Conservation (phyloP, 2,329 filamentous ascomycete genomes). For the Sporothrix curviconia region DNA sequence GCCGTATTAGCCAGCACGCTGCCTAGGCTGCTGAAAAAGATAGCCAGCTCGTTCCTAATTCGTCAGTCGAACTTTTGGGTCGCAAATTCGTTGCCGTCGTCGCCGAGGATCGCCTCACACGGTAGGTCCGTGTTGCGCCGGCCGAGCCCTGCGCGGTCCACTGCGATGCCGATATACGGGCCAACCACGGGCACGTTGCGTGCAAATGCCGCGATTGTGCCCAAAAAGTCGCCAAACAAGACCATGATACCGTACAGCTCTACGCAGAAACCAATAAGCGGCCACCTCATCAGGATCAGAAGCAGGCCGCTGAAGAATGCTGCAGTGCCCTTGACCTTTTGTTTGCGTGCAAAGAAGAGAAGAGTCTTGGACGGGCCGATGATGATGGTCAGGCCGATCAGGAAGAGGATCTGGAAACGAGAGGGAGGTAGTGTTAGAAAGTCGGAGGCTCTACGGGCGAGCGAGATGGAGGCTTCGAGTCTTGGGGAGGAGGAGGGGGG, state of each 20-base stretch:
- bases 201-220: conserved; percentile 83
- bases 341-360: conserved; percentile 86
- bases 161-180: conserved; percentile 68
- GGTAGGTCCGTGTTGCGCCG: conserved; percentile 71
- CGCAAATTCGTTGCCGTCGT: too few relatives aligned
- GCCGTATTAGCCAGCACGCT: too few relatives aligned
- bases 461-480: too few relatives aligned
- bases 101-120: too few relatives aligned
- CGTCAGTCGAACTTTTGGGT: too few relatives aligned
- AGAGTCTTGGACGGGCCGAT: conserved; percentile 89
- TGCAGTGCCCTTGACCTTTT: conserved; percentile 86
- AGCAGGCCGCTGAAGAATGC: conserved; percentile 79
- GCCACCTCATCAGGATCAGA: conserved; percentile 85
- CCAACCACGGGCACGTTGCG: conserved; percentile 79
- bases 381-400: conserved; percentile 91
- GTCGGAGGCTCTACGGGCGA: conserved; percentile 8
- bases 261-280: conserved; percentile 80
- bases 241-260: conserved; percentile 91
- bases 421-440: not conserved
- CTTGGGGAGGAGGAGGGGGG: too few relatives aligned
- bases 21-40: too few relatives aligned
- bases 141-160: conserved; percentile 63
- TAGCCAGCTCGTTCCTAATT: too few relatives aligned
- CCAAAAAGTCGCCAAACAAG: conserved; percentile 92
- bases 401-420: conserved; percentile 80